Evolutionary conservation across 1,284 basidiomycete species (phyloP).

Genomic region (Cutaneotrichosporon cutaneum): DNA sequence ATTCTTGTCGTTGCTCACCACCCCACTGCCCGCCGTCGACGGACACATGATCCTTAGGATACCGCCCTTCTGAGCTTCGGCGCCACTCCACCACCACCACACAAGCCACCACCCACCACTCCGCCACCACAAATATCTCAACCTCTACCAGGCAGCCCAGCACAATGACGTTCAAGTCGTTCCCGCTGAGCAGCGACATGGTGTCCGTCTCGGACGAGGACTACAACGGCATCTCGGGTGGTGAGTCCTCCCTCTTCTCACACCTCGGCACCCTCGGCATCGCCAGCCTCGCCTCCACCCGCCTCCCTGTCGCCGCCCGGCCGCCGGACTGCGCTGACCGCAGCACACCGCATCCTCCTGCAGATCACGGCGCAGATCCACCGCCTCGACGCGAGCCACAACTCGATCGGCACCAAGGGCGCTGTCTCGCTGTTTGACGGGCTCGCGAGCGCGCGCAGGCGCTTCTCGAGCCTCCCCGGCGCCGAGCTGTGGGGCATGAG

Average conservation of each 20-base stretch:
- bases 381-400: constrained; percentile 45
- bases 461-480: constrained; percentile 10
- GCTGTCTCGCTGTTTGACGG: constrained; percentile 40
- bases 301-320: too few species aligned
- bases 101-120: constrained; percentile 1
- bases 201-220: constrained; percentile 46
- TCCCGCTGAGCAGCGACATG: constrained; percentile 32
- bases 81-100: constrained; percentile 3
- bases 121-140: not conserved
- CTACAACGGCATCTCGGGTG: constrained; percentile 44
- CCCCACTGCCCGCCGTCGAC: not conserved
- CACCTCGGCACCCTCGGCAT: not conserved
- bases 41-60: not conserved
- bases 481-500: constrained; percentile 38
- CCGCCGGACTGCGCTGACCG: not conserved
- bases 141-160: not conserved
- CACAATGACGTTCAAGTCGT: constrained; percentile 14
- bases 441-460: constrained; percentile 30
- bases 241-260: constrained; percentile 29
- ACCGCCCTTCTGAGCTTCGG: not conserved
- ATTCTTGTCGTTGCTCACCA: too few species aligned
- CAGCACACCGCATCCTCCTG: constrained; percentile 40
- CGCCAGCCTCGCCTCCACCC: not conserved
- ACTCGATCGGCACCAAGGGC: constrained; percentile 40
- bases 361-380: constrained; percentile 35